Percentiles rank a stretch among this genome's conserved stretches.
Evolutionary conservation across 345 rosid species (phyloP).

Genomic region (Cardiospermum halicacabum): DNA sequence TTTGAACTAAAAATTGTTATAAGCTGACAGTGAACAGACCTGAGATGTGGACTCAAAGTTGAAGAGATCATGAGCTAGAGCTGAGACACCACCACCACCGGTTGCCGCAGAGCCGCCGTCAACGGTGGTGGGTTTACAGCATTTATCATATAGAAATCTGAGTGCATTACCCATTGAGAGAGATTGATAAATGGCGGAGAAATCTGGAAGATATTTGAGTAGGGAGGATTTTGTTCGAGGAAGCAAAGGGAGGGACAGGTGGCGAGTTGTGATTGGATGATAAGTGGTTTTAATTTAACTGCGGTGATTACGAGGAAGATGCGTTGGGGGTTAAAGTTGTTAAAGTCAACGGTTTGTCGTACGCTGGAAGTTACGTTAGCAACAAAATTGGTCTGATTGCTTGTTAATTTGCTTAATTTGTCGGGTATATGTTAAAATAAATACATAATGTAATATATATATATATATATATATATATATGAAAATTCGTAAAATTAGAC

Average conservation of each 20-base stretch:
- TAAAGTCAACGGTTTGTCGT: not conserved
- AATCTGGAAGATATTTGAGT: not conserved
- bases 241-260: not conserved
- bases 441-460: no score
- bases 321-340: not conserved
- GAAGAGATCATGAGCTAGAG: slow-evolving; percentile 69
- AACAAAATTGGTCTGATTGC: not conserved
- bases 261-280: not conserved
- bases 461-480: no score
- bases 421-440: no score
- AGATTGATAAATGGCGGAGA: not conserved
- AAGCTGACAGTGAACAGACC: slow-evolving; percentile 25
- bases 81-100: slow-evolving; percentile 66
- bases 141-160: slow-evolving; percentile 38
- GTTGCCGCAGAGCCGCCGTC: slow-evolving; percentile 41
- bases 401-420: no score
- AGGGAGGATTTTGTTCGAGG: not conserved
- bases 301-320: not conserved
- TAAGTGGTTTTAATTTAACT: not conserved
- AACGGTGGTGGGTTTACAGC: slow-evolving; percentile 35
- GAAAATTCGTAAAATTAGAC: no score
- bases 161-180: slow-evolving; percentile 55
- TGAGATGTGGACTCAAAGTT: slow-evolving; percentile 75
- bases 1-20: not conserved
- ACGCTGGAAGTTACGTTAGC: not conserved